phyloP scores from a whole-genome alignment of 768 basidiomycete species.

The Daedaleopsis sinensis region DNA sequence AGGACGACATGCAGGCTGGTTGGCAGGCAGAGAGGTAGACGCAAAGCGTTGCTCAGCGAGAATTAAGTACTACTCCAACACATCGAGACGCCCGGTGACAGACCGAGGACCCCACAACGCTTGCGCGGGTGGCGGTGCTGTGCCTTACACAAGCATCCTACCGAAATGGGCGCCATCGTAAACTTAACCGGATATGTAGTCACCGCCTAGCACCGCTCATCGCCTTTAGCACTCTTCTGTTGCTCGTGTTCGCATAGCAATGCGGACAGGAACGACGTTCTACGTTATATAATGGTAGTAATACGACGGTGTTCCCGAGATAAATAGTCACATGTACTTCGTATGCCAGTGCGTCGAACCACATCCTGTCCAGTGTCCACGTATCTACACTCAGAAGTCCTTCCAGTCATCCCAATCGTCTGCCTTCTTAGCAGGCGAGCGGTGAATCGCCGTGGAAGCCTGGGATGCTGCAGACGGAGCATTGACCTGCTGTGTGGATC shows the following conservation, averaged over 20 bases:
- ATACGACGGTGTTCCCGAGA: neutral
- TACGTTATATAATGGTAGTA: neutral
- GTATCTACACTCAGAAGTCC: constrained; percentile 38
- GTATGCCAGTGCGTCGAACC: neutral
- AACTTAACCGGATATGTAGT: neutral
- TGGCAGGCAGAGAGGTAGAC: neutral
- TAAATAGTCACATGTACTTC: constrained; percentile 11
- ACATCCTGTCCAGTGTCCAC: neutral
- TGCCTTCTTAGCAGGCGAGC: constrained; percentile 32
- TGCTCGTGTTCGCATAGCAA: neutral
- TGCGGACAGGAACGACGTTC: neutral
- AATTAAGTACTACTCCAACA: neutral
- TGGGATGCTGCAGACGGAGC: constrained; percentile 19
- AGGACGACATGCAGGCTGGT: constrained; percentile 6
- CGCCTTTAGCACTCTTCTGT: neutral
- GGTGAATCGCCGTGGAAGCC: constrained; percentile 17
- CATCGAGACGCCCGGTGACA: constrained; percentile 1
- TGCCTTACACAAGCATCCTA: constrained; percentile 2
- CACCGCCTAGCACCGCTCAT: neutral
- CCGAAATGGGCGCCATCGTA: constrained; percentile 3
- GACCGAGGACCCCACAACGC: neutral
- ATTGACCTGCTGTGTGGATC: constrained; percentile 15
- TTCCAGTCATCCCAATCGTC: constrained; percentile 55
- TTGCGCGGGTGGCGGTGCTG: constrained; percentile 15
- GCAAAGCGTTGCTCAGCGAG: neutral